These are phyloP conservation scores for Albugo candida DNA, from an alignment of 352 stramenopile species.

Conservation along the genomic window DNA sequence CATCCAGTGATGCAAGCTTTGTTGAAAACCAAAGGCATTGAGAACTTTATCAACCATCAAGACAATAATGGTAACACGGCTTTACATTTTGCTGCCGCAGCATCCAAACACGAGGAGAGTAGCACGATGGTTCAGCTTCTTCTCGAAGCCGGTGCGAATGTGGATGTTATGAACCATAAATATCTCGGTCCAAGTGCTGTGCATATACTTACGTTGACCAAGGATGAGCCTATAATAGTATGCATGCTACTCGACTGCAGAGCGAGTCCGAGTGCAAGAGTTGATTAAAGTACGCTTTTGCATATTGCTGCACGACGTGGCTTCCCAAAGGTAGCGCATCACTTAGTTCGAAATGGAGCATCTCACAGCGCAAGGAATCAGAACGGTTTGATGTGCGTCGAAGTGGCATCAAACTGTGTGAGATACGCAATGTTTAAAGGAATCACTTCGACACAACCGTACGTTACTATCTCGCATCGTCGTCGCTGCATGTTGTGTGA, in stretches of 20 bases:
- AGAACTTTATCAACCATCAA: slow-evolving; percentile 43
- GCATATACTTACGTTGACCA: slow-evolving; percentile 59
- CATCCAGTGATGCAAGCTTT: slow-evolving; percentile 46
- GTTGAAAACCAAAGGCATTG: slow-evolving; percentile 39
- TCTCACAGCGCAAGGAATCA: slow-evolving; percentile 38
- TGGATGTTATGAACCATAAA: slow-evolving; percentile 33
- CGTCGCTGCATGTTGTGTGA: slow-evolving; percentile 55
- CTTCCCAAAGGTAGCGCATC: slow-evolving; percentile 25
- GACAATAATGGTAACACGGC: slow-evolving; percentile 70
- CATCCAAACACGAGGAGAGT: slow-evolving; percentile 28
- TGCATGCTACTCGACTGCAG: slow-evolving; percentile 47
- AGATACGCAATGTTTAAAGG: slow-evolving; percentile 50
- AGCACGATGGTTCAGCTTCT: slow-evolving; percentile 26
- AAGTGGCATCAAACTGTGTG: slow-evolving; percentile 38
- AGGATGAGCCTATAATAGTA: slow-evolving; percentile 43
- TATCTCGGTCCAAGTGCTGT: slow-evolving; percentile 42
- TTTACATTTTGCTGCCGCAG: slow-evolving; percentile 52
- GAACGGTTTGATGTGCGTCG: slow-evolving; percentile 57
- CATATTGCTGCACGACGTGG: slow-evolving; percentile 31
- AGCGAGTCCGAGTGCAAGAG: slow-evolving; percentile 21
- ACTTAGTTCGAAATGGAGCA: slow-evolving; percentile 44
- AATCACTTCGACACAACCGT: slow-evolving; percentile 26
- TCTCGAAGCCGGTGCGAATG: slow-evolving; percentile 27
- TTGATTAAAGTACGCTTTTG: slow-evolving; percentile 26
- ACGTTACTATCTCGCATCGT: slow-evolving; percentile 24